A percentile compares a stretch with the other conserved stretches of the same genome.
These are phyloP conservation scores for Dactylellina sp. DNA, from an alignment of 2,329 filamentous ascomycete genomes.

Conservation along the genomic window DNA sequence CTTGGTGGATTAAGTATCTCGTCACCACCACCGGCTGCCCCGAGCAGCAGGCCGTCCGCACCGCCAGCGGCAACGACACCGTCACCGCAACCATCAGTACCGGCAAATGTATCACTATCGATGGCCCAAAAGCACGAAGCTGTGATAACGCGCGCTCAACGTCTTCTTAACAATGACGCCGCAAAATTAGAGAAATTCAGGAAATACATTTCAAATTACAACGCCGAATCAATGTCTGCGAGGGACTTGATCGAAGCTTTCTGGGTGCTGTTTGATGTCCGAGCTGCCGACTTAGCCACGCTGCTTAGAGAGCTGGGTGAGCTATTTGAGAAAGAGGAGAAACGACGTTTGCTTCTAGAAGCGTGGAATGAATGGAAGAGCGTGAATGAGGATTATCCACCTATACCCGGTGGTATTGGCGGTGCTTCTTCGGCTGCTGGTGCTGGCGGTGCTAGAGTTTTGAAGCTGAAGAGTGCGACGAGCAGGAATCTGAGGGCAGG, in stretches of 20 bases:
- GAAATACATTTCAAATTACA: constrained; percentile 80
- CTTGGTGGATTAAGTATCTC: constrained; percentile 35
- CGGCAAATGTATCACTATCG: constrained; percentile 27
- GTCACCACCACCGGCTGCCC: constrained; percentile 17
- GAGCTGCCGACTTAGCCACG: constrained; percentile 80
- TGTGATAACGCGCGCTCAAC: constrained; percentile 85
- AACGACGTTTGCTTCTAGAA: constrained; percentile 78
- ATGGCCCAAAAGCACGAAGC: constrained; percentile 73
- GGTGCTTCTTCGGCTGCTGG: constrained; percentile 65
- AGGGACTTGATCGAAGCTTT: constrained; percentile 80
- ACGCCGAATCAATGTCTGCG: constrained; percentile 75
- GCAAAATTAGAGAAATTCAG: constrained; percentile 83
- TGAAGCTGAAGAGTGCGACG: constrained; percentile 77
- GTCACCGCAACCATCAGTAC: constrained; percentile 17
- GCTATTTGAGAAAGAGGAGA: constrained; percentile 84
- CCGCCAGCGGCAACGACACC: constrained; percentile 19
- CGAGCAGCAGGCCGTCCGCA: background rate
- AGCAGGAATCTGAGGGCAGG: constrained; percentile 72
- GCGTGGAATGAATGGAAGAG: constrained; percentile 89
- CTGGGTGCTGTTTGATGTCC: constrained; percentile 59
- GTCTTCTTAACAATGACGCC: constrained; percentile 80
- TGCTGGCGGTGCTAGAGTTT: constrained; percentile 70
- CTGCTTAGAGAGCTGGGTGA: constrained; percentile 91
- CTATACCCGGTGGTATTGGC: constrained; percentile 56
- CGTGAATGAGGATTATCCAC: constrained; percentile 60